phyloP scores from a whole-genome alignment of 2,329 filamentous ascomycete genomes.

The Didymella arachidicola region DNA sequence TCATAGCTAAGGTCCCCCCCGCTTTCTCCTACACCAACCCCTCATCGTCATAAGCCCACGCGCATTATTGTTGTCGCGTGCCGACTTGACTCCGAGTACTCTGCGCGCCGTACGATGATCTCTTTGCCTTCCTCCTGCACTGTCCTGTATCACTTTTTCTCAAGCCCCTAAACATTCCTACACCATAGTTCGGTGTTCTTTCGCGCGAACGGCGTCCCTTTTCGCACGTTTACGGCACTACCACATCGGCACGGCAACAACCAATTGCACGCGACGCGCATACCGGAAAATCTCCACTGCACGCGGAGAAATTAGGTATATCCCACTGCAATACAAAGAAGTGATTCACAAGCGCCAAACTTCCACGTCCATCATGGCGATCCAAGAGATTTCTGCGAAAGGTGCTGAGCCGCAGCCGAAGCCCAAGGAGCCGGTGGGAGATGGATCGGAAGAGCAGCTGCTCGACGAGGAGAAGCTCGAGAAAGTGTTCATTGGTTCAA shows the following conservation, averaged over 20 bases:
- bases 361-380: slow-evolving; percentile 32
- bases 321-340: slow-evolving; percentile 10
- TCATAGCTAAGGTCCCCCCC: slow-evolving; percentile 25
- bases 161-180: slow-evolving; percentile 24
- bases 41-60: slow-evolving; percentile 39
- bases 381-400: slow-evolving; percentile 39
- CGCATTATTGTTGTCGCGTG: slow-evolving; percentile 31
- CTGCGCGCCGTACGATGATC: slow-evolving; percentile 28
- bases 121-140: slow-evolving; percentile 24
- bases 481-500: slow-evolving; percentile 80
- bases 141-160: slow-evolving; percentile 24
- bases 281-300: slow-evolving; percentile 21
- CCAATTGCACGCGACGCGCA: slow-evolving; percentile 25
- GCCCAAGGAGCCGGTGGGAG: slow-evolving; percentile 40
- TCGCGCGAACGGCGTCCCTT: slow-evolving; percentile 28
- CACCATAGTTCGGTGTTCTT: slow-evolving; percentile 29
- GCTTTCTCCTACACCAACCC: slow-evolving; percentile 37
- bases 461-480: slow-evolving; percentile 49
- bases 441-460: slow-evolving; percentile 26
- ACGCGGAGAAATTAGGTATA: slow-evolving; percentile 28
- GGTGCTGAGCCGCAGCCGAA: slow-evolving; percentile 42
- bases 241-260: slow-evolving; percentile 25
- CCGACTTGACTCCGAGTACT: slow-evolving; percentile 34
- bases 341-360: slow-evolving; percentile 5
- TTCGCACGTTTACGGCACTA: slow-evolving; percentile 28